Conservation (phyloP, 805 yeast species). For the Helenozyma baotianmanensis region DNA sequence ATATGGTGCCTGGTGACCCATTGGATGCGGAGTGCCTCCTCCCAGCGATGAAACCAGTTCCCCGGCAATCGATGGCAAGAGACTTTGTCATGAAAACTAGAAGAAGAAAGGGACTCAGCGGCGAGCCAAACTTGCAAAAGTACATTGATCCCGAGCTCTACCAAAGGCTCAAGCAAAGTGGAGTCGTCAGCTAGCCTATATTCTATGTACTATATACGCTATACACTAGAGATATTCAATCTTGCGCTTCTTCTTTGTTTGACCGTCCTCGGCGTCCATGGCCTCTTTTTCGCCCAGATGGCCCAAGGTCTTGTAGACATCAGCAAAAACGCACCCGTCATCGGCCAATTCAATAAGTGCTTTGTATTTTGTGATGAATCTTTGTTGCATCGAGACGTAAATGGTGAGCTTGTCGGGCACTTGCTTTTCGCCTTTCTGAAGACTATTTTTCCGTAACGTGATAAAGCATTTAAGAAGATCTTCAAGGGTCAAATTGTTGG, state of each 20-base stretch:
- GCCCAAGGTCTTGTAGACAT: background rate
- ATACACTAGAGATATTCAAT: no score
- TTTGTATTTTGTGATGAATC: slow-evolving; percentile 16
- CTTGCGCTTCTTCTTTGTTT: background rate
- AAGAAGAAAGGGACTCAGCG: slow-evolving; percentile 77
- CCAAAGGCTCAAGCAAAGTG: slow-evolving; percentile 48
- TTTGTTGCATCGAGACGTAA: slow-evolving; percentile 15
- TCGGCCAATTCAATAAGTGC: background rate
- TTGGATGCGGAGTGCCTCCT: slow-evolving; percentile 59
- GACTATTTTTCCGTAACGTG: slow-evolving; percentile 13
- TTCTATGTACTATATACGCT: background rate
- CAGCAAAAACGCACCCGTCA: background rate
- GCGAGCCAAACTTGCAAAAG: slow-evolving; percentile 54
- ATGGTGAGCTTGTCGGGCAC: slow-evolving; percentile 17
- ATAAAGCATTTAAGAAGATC: slow-evolving; percentile 25
- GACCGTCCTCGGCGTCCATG: background rate
- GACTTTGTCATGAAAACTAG: slow-evolving; percentile 89
- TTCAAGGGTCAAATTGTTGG: slow-evolving; percentile 19
- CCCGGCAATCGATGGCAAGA: slow-evolving; percentile 64
- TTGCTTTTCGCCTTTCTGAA: background rate
- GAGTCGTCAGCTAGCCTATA: slow-evolving; percentile 19
- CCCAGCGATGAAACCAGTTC: slow-evolving; percentile 74
- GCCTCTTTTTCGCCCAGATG: background rate
- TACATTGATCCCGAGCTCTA: slow-evolving; percentile 63
- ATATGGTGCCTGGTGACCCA: slow-evolving; percentile 86